Conservation (phyloP, 257 asterid genomes). For the Ehretia macrophylla region DNA sequence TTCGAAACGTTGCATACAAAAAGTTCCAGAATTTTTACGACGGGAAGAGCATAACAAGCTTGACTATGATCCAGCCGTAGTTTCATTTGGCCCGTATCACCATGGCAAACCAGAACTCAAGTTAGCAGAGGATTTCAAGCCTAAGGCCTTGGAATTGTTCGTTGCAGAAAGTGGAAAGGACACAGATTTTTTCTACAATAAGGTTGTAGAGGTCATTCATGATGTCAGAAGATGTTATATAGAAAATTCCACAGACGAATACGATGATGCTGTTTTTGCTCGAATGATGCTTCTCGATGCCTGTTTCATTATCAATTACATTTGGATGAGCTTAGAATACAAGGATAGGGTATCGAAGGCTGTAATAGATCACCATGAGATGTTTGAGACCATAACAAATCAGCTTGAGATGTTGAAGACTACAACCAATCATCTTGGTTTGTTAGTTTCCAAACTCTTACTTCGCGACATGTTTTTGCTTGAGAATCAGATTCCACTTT, state of each 20-base stretch:
- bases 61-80: conserved; percentile 15
- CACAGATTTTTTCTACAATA: conserved; percentile 3
- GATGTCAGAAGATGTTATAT: conserved; percentile 15
- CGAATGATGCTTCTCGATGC: conserved; percentile 21
- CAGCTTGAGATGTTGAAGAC: too few relatives aligned
- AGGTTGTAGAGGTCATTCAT: conserved; percentile 1
- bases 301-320: conserved; percentile 1
- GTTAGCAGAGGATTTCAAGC: conserved; percentile 13
- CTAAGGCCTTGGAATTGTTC: not conserved
- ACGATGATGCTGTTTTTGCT: conserved; percentile 9
- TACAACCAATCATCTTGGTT: not conserved
- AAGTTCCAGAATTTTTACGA: not conserved
- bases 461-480: conserved; percentile 14
- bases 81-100: conserved; percentile 28
- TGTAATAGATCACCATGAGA: not conserved
- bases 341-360: not conserved
- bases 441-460: not conserved
- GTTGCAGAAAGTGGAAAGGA: not conserved
- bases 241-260: not conserved
- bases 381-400: too few relatives aligned
- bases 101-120: conserved; percentile 14
- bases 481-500: conserved; percentile 28
- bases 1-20: not conserved
- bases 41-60: not conserved
- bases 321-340: not conserved